Evolutionary conservation across 768 basidiomycete genomes (phyloP), one percentile per base, ranked within the genome.

Genomic region (Gelatoporia subvermispora): DNA sequence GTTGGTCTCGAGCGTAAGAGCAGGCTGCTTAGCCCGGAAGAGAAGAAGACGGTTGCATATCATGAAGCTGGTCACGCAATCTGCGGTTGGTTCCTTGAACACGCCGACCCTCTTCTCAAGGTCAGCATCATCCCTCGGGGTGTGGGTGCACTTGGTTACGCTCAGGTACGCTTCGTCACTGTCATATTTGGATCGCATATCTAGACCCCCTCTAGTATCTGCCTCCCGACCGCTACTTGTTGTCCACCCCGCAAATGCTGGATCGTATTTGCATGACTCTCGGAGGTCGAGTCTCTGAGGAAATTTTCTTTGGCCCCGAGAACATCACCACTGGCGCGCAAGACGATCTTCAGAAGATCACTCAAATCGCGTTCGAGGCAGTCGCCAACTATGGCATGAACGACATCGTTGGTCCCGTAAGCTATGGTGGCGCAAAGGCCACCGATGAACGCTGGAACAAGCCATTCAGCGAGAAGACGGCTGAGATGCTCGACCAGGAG

Each of bases 21-120:
- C 55, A 75, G 94, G 49, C 88, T 98, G 23, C 73, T 99, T 39
- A 93, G 89, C 59, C 77, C 83, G 20, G 93, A 96, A 58, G 96
- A 99, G 77, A 99, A 99, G 84, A 94, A 85, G 72, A 97, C 89
- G 0, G 94, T 98, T 37, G 96, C 96, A 8, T 97, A 98, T 65
- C 96, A 99, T 62, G 96, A 99, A 74, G 96, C 96, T 20, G 96
- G 96, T 4, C 96, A 99, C 67, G 96, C 96, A 18, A 85, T 98
- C 39, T 94, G 91, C 61, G 96, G 96, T 3, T 99, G 96, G 96
- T 97, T 89, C 77, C 72, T 99, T 57, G 93, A 98, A 68, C 91
- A 94, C 55, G 96, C 96, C 38, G 93, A 98, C 63, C 95, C 95
- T 34, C 70, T 98, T 41, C 79, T 97, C 54, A 97, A 99, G 69